Conservation (phyloP, 768 basidiomycete genomes). For the Pisolithus microcarpus region DNA sequence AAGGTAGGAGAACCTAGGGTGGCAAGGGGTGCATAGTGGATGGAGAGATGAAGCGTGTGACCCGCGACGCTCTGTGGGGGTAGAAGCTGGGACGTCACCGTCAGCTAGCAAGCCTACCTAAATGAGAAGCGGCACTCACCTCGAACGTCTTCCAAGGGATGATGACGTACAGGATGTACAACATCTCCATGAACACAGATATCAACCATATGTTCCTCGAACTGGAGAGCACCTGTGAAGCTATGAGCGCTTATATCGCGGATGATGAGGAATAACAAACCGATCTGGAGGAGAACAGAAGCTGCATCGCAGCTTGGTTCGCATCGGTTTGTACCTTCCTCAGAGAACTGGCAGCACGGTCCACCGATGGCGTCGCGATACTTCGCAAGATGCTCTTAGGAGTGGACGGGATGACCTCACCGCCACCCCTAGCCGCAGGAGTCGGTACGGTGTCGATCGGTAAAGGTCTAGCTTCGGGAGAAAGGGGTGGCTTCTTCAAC, state of each 20-base stretch:
- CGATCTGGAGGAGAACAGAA: slow-evolving; percentile 20
- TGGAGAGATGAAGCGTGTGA: slow-evolving; percentile 11
- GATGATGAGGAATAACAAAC: slow-evolving; percentile 10
- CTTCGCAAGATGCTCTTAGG: slow-evolving; percentile 22
- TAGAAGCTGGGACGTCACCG: slow-evolving; percentile 7
- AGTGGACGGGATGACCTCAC: slow-evolving; percentile 15
- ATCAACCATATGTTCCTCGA: slow-evolving; percentile 54
- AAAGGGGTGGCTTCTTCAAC: slow-evolving; percentile 40
- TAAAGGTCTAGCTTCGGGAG: slow-evolving; percentile 24
- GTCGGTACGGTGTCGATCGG: background rate
- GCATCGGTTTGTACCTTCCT: slow-evolving; percentile 15
- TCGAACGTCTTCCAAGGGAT: slow-evolving; percentile 46
- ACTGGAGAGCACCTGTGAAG: slow-evolving; percentile 52
- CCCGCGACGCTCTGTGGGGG: slow-evolving; percentile 7
- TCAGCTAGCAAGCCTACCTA: background rate
- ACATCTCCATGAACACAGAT: slow-evolving; percentile 46
- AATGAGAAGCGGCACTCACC: slow-evolving; percentile 24
- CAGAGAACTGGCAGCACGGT: slow-evolving; percentile 16
- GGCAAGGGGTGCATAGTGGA: slow-evolving; percentile 44
- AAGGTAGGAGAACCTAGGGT: slow-evolving; percentile 42
- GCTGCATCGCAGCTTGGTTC: slow-evolving; percentile 12
- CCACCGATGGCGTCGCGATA: slow-evolving; percentile 15
- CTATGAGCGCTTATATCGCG: background rate
- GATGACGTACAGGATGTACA: slow-evolving; percentile 44
- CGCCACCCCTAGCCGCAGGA: slow-evolving; percentile 12